Base-by-base conservation (phyloP, 371 early-diverging fungal species). In the Nosema granulosis region DNA sequence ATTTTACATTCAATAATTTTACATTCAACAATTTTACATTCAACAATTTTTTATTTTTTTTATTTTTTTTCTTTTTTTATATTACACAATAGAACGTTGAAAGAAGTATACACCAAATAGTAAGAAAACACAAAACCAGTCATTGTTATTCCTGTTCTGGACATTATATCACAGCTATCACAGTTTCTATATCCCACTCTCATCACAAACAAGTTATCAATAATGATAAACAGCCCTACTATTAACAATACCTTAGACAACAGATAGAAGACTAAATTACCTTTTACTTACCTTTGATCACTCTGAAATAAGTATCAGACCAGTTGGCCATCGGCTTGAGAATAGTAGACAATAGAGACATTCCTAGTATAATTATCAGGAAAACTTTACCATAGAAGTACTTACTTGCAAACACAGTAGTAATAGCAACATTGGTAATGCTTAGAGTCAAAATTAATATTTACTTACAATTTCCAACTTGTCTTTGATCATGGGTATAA, bases 161-260 rank as follows among this genome's bases (percentile, higher is more conserved):
- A 38, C 58, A 74, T 62, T 16, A 26, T 22, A n/a, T 26, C 22
- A 43, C 75, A 74, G 1, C 20, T 18, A 9, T 58, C 59, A 58
- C 75, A 74, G 31, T 74, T 74, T 18, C 32, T 66, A 56, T 66
- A 52, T 52, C 75, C 75, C n/a, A 6, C 58, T 49, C 66, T 74
- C 75, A 74, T 74, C 28, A 74, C 75, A 65, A 74, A 74, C 12
- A 74, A 58, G 43, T 74, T 74, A 31, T 74, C 67, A 29, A 74
- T 67, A 20, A 74, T 58, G 16, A 74, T 58, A 67, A 74, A 74
- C 56, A 74, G 58, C 31, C 67, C 75, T 3, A 74, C 13, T n/a
- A 74, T 29, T 24, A 57, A 31, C 18, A 74, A 9, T 20, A 74
- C 65, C 38, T 74, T 74, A 31, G 67, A 52, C 43, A 67, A 26